Evolutionary conservation across 108 stramenopile genomes (phyloP).

Genomic region (Cyclotella sp.): DNA sequence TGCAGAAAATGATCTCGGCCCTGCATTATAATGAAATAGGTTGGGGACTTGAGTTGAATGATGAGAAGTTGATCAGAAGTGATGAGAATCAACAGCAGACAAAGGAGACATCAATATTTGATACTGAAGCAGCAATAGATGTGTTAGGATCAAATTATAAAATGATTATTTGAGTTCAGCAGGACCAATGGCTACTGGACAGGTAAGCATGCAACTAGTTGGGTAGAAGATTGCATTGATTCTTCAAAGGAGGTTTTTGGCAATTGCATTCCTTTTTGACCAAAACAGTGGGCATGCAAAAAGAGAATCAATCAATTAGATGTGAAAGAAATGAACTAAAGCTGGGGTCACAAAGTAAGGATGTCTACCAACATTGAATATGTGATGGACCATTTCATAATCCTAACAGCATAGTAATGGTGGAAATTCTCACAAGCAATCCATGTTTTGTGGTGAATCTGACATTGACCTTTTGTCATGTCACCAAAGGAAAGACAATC

Average conservation of each 20-base stretch:
- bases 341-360: too few species aligned
- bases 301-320: not conserved
- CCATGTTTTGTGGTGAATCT: not conserved
- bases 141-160: not conserved
- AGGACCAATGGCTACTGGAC: not conserved
- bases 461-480: not conserved
- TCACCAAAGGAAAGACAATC: not conserved
- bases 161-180: not conserved
- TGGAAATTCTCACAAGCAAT: not conserved
- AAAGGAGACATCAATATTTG: not conserved
- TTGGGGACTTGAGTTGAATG: not conserved
- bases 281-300: slow-evolving; percentile 1
- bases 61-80: not conserved
- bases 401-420: not conserved
- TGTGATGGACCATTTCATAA: not conserved
- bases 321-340: too few species aligned
- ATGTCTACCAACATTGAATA: not conserved
- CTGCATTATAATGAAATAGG: not conserved
- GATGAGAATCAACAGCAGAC: not conserved
- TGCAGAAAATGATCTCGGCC: not conserved
- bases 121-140: not conserved
- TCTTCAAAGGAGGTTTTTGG: not conserved
- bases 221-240: not conserved
- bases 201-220: not conserved
- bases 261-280: not conserved